These are phyloP conservation scores for Tylopilus intermedius DNA, from an alignment of 768 basidiomycete genomes.

Conservation along the genomic window DNA sequence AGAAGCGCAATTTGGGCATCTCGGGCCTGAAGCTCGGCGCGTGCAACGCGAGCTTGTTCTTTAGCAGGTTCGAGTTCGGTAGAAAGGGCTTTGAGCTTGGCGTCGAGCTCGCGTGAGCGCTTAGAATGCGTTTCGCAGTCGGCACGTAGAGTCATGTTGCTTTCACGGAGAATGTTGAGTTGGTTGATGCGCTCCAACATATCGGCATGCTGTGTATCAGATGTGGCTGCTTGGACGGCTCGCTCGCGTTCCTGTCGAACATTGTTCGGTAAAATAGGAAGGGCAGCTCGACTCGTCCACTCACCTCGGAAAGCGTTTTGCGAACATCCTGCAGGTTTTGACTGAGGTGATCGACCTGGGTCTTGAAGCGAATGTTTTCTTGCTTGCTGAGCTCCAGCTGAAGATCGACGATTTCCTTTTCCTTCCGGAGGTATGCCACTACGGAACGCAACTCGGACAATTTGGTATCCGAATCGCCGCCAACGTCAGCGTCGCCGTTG, in stretches of 20 bases:
- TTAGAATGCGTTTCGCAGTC: slow-evolving; percentile 70
- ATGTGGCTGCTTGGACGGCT: slow-evolving; percentile 63
- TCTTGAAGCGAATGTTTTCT: slow-evolving; percentile 68
- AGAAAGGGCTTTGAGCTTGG: slow-evolving; percentile 52
- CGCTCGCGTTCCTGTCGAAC: slow-evolving; percentile 69
- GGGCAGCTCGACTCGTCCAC: slow-evolving; percentile 2
- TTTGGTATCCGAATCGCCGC: slow-evolving; percentile 57
- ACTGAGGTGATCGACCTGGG: slow-evolving; percentile 69
- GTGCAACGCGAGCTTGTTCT: slow-evolving; percentile 59
- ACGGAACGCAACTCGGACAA: slow-evolving; percentile 71
- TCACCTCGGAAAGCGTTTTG: slow-evolving; percentile 64
- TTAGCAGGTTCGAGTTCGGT: slow-evolving; percentile 69
- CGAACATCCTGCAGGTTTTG: slow-evolving; percentile 69
- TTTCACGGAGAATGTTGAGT: slow-evolving; percentile 79
- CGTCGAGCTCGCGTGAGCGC: slow-evolving; percentile 62
- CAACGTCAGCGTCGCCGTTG: slow-evolving; percentile 40
- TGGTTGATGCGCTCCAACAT: slow-evolving; percentile 84
- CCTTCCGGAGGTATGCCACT: slow-evolving; percentile 77
- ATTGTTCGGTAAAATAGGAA: not conserved
- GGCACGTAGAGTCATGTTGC: slow-evolving; percentile 78
- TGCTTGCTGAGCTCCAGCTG: slow-evolving; percentile 77
- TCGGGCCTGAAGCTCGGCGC: slow-evolving; percentile 72
- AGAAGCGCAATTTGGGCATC: slow-evolving; percentile 62
- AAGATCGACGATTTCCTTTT: slow-evolving; percentile 89
- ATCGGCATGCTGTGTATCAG: slow-evolving; percentile 76